A percentile compares a stretch with the other conserved stretches of the same genome.
These are phyloP conservation scores for Cercospora zeina DNA, from an alignment of 2,329 filamentous ascomycete species.

Conservation along the genomic window DNA sequence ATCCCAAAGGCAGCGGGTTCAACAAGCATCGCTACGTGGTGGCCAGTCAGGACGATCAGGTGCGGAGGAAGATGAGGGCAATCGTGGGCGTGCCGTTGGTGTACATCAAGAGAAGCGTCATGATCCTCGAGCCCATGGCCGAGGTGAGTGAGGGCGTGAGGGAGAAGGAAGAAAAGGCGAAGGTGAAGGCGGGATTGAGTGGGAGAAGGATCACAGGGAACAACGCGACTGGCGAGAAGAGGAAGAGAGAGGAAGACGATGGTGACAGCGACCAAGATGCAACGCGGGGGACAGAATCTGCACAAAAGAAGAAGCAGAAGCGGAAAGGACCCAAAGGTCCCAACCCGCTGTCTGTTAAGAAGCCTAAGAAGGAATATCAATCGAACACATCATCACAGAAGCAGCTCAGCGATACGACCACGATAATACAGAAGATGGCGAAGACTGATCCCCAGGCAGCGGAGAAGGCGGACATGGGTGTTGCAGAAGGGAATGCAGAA, in stretches of 20 bases:
- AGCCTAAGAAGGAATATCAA: slow-evolving; percentile 57
- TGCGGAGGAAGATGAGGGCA: slow-evolving; percentile 63
- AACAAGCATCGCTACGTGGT: slow-evolving; percentile 82
- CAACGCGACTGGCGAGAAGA: slow-evolving; percentile 32
- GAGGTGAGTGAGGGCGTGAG: slow-evolving; percentile 63
- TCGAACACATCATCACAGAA: slow-evolving; percentile 19
- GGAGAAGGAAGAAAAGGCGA: slow-evolving; percentile 68
- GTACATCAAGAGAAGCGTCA: slow-evolving; percentile 76
- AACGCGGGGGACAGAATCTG: slow-evolving; percentile 31
- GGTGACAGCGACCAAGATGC: slow-evolving; percentile 32
- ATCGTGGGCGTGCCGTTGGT: slow-evolving; percentile 73
- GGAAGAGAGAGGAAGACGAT: slow-evolving; percentile 37
- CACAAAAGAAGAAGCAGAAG: slow-evolving; percentile 58
- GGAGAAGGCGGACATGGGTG: slow-evolving; percentile 27
- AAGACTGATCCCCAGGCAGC: slow-evolving; percentile 36
- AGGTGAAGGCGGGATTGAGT: slow-evolving; percentile 69
- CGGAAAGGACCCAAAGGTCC: slow-evolving; percentile 65
- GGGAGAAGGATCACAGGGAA: slow-evolving; percentile 25
- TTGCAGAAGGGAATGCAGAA: slow-evolving; percentile 15
- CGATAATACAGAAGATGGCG: slow-evolving; percentile 29
- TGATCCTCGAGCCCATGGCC: slow-evolving; percentile 78
- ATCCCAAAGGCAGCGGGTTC: slow-evolving; percentile 67
- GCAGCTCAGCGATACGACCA: slow-evolving; percentile 28
- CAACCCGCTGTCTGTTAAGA: slow-evolving; percentile 71
- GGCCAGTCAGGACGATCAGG: slow-evolving; percentile 67